These are phyloP conservation scores for Paracamarosporium sp. DNA, from an alignment of 2,329 filamentous ascomycete genomes.

Conservation along the genomic window DNA sequence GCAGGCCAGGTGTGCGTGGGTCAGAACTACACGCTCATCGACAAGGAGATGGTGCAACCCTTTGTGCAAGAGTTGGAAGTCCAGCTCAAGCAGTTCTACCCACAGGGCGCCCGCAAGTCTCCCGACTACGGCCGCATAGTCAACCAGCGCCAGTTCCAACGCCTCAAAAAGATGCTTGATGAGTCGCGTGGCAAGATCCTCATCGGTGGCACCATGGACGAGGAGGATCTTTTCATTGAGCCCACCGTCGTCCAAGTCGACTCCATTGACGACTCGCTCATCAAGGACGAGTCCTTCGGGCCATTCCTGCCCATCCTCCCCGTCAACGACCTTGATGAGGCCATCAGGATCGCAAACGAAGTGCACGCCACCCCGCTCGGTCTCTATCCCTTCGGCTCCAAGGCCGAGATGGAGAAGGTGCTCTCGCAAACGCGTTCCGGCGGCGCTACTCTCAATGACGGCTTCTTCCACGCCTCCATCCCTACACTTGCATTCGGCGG, in stretches of 20 bases:
- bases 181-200: constrained; percentile 82
- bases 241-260: constrained; percentile 90
- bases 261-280: constrained; percentile 75
- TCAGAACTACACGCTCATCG: constrained; percentile 90
- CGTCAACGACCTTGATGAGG: constrained; percentile 81
- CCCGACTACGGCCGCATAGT: constrained; percentile 81
- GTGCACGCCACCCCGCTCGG: constrained; percentile 84
- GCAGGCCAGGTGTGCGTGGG: constrained; percentile 91
- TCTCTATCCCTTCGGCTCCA: constrained; percentile 84
- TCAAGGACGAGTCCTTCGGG: constrained; percentile 87
- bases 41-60: constrained; percentile 72
- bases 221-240: constrained; percentile 82
- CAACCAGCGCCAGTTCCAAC: constrained; percentile 78
- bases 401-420: constrained; percentile 74
- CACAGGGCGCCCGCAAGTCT: constrained; percentile 78
- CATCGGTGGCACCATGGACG: constrained; percentile 83
- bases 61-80: constrained; percentile 79
- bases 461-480: constrained; percentile 74
- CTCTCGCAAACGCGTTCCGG: constrained; percentile 58
- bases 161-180: constrained; percentile 92
- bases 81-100: constrained; percentile 79
- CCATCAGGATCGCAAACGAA: constrained; percentile 79
- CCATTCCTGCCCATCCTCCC: constrained; percentile 87
- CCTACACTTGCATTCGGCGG: constrained; percentile 81
- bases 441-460: constrained; percentile 60